These are phyloP conservation scores for Graphilbum fragrans DNA, from an alignment of 2,329 filamentous ascomycete species.

Conservation along the genomic window DNA sequence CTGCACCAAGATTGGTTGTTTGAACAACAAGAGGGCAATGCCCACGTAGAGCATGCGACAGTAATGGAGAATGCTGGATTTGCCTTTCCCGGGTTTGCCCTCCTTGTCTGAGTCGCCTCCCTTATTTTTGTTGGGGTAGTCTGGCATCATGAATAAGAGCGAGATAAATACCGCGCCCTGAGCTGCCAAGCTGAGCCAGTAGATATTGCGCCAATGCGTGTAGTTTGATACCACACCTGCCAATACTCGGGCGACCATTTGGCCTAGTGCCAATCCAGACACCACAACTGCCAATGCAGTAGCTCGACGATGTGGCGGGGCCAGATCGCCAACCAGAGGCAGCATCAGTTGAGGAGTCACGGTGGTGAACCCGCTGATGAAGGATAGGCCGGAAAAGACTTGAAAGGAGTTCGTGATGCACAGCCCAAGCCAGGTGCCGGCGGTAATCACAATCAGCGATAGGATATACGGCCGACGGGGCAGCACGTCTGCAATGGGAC, in stretches of 20 bases:
- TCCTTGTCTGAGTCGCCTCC: slow-evolving; percentile 21
- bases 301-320: slow-evolving; percentile 55
- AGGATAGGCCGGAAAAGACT: slow-evolving; percentile 58
- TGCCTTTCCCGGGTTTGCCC: neutral
- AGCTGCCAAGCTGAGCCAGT: slow-evolving; percentile 63
- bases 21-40: slow-evolving; percentile 51
- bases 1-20: slow-evolving; percentile 58
- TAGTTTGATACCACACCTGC: slow-evolving; percentile 65
- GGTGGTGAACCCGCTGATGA: slow-evolving; percentile 62
- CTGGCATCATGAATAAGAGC: slow-evolving; percentile 65
- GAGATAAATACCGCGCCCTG: slow-evolving; percentile 55
- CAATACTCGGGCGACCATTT: slow-evolving; percentile 63
- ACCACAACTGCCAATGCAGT: slow-evolving; percentile 62
- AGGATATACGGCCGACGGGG: slow-evolving; percentile 59
- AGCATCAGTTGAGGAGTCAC: slow-evolving; percentile 75
- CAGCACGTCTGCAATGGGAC: slow-evolving; percentile 62
- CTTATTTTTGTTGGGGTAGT: slow-evolving; percentile 66
- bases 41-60: slow-evolving; percentile 54
- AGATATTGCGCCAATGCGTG: slow-evolving; percentile 63
- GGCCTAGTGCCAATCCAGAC: slow-evolving; percentile 62
- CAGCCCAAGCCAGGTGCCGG: slow-evolving; percentile 58
- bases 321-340: slow-evolving; percentile 67
- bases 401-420: slow-evolving; percentile 55
- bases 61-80: slow-evolving; percentile 29
- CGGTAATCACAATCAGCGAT: slow-evolving; percentile 52